Evolutionary conservation across 305 asterid species (phyloP).

Genomic region (Ajuga reptans): DNA sequence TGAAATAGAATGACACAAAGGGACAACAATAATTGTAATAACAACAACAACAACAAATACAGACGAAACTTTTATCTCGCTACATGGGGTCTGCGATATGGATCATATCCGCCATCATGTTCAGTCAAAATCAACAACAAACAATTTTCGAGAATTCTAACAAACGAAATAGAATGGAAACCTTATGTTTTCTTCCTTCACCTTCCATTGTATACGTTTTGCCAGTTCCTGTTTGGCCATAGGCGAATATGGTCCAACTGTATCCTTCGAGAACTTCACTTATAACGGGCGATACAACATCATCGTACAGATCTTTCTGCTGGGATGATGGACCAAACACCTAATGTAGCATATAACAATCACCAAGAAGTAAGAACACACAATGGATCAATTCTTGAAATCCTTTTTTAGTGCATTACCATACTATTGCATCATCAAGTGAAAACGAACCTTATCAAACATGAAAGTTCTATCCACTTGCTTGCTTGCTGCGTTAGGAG

Average conservation of each 20-base stretch:
- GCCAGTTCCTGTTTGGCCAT: slow-evolving; percentile 58
- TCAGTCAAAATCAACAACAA: background rate
- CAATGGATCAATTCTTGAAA: background rate
- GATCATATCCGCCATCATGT: background rate
- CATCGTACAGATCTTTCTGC: slow-evolving; percentile 42
- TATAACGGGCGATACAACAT: slow-evolving; percentile 38
- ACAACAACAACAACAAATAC: too few species aligned
- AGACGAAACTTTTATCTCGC: too few species aligned
- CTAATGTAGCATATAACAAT: slow-evolving; percentile 22
- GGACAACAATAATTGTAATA: background rate
- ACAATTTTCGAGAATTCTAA: background rate
- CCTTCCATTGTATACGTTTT: slow-evolving; percentile 67
- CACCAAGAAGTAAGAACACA: background rate
- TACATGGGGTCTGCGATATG: background rate
- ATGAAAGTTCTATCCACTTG: slow-evolving; percentile 31
- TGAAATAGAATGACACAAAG: background rate
- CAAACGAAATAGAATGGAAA: slow-evolving; percentile 7
- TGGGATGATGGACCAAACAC: slow-evolving; percentile 44
- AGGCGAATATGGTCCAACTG: slow-evolving; percentile 52
- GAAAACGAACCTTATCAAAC: slow-evolving; percentile 42
- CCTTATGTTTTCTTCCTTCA: slow-evolving; percentile 43
- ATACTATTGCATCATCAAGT: background rate
- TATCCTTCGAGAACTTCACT: slow-evolving; percentile 45
- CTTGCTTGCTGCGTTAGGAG: slow-evolving; percentile 29
- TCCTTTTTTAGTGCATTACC: background rate